These are phyloP conservation scores for Candida nemodendra DNA, from an alignment of 805 yeast genomes.

Conservation along the genomic window DNA sequence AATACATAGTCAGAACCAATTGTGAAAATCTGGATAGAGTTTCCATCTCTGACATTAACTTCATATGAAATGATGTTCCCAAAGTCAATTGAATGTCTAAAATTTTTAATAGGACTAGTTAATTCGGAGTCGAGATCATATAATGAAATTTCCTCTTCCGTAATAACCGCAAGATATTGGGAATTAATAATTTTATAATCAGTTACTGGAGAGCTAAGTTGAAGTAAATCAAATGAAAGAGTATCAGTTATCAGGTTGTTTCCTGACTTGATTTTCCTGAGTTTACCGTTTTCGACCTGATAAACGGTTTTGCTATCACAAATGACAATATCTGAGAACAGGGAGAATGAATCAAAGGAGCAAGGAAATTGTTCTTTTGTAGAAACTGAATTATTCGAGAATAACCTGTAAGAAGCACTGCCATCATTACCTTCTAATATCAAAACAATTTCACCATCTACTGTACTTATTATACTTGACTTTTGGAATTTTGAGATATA, in stretches of 20 bases:
- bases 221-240: slow-evolving; percentile 1
- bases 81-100: slow-evolving; percentile 17
- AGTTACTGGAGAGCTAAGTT: slow-evolving; percentile 2
- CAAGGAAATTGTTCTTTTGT: slow-evolving; percentile 9
- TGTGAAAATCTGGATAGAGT: slow-evolving; percentile 13
- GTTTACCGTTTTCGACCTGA: slow-evolving; percentile 7
- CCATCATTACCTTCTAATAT: slow-evolving; percentile 6
- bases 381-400: neutral
- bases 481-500: slow-evolving; percentile 1
- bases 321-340: slow-evolving; percentile 9
- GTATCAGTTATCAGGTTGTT: slow-evolving; percentile 5
- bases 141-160: slow-evolving; percentile 12
- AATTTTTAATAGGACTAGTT: neutral
- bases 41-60: slow-evolving; percentile 7
- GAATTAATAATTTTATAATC: slow-evolving; percentile 12
- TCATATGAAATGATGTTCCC: slow-evolving; percentile 17
- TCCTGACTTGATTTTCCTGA: slow-evolving; percentile 8
- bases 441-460: slow-evolving; percentile 10
- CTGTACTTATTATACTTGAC: slow-evolving; percentile 3
- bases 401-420: neutral
- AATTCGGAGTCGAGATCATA: slow-evolving; percentile 20
- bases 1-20: slow-evolving; percentile 14
- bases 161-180: slow-evolving; percentile 20
- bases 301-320: slow-evolving; percentile 15
- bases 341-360: slow-evolving; percentile 10